phyloP scores from a whole-genome alignment of 2,329 filamentous ascomycete genomes.

The Corinectria fuckeliana region DNA sequence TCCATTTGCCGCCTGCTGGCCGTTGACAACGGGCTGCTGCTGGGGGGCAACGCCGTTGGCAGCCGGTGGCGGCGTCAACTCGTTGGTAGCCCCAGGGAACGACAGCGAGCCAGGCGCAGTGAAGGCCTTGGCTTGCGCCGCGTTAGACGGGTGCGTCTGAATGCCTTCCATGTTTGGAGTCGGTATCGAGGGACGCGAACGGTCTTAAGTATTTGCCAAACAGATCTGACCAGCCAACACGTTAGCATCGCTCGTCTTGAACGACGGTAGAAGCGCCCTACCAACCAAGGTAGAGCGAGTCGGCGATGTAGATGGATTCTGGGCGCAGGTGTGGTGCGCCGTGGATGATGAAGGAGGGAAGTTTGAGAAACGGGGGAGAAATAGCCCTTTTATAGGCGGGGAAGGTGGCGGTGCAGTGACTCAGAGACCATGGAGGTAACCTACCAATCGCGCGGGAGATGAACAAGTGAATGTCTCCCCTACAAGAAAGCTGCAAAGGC shows the following conservation, averaged over 20 bases:
- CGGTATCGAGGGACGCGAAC: slow-evolving; percentile 30
- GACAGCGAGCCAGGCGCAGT: slow-evolving; percentile 91
- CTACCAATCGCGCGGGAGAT: slow-evolving; percentile 83
- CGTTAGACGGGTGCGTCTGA: slow-evolving; percentile 89
- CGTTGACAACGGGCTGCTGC: slow-evolving; percentile 48
- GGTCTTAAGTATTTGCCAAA: slow-evolving; percentile 37
- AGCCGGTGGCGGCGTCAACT: slow-evolving; percentile 77
- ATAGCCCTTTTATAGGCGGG: slow-evolving; percentile 35
- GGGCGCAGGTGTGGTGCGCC: slow-evolving; percentile 14
- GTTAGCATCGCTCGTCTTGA: slow-evolving; percentile 36
- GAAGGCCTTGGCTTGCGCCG: slow-evolving; percentile 93
- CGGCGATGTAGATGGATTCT: slow-evolving; percentile 12
- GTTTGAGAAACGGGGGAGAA: slow-evolving; percentile 33
- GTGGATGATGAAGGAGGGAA: slow-evolving; percentile 31
- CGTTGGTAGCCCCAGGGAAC: slow-evolving; percentile 83
- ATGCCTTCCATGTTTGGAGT: slow-evolving; percentile 78
- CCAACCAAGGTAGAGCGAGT: slow-evolving; percentile 27
- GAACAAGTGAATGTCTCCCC: slow-evolving; percentile 99
- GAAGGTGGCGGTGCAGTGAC: slow-evolving; percentile 31
- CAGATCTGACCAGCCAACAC: slow-evolving; percentile 40
- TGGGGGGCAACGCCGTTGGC: slow-evolving; percentile 66
- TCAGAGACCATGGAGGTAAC: slow-evolving; percentile 40
- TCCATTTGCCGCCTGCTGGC: slow-evolving; percentile 66
- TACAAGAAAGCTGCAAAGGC: slow-evolving; percentile 52
- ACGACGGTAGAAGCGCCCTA: slow-evolving; percentile 24